A percentile compares a stretch with the other conserved stretches of the same genome.
Evolutionary conservation across 2,329 filamentous ascomycete species (phyloP).

Genomic region (Waltergamsia citrina): DNA sequence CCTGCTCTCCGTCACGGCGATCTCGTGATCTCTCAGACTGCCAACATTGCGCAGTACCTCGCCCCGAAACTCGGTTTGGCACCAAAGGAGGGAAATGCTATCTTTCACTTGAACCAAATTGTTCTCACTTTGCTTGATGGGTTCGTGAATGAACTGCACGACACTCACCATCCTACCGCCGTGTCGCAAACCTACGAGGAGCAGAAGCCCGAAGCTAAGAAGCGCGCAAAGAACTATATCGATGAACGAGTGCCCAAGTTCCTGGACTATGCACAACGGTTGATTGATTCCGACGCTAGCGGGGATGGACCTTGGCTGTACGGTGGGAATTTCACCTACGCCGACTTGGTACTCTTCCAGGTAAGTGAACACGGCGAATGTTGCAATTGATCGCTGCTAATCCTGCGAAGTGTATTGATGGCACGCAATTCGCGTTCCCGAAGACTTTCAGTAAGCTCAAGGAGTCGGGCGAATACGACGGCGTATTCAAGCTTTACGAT

Average conservation of each 20-base stretch:
- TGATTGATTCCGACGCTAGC: constrained; percentile 45
- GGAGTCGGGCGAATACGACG: constrained; percentile 44
- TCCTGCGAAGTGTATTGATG: constrained; percentile 38
- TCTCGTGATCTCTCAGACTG: constrained; percentile 57
- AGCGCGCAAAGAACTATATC: constrained; percentile 47
- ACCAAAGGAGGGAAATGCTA: constrained; percentile 26
- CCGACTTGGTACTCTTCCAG: constrained; percentile 67
- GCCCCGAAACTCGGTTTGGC: constrained; percentile 49
- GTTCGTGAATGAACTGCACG: constrained; percentile 62
- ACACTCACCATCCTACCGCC: constrained; percentile 65
- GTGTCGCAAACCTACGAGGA: constrained; percentile 58
- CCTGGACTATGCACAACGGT: constrained; percentile 59
- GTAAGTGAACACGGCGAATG: constrained; percentile 24
- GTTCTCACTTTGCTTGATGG: constrained; percentile 62
- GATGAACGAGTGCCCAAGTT: constrained; percentile 61
- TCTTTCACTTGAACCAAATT: constrained; percentile 53
- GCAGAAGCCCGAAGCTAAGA: constrained; percentile 58
- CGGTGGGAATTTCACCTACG: constrained; percentile 55
- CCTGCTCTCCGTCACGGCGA: constrained; percentile 56
- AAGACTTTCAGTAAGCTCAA: constrained; percentile 50
- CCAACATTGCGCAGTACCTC: constrained; percentile 66
- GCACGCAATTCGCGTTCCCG: constrained; percentile 58
- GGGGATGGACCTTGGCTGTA: constrained; percentile 57
- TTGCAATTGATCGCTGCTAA: too few species aligned
- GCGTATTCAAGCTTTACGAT: constrained; percentile 55